Percentiles rank a stretch among this genome's conserved stretches.
Evolutionary conservation across 495 filamentous ascomycete genomes (phyloP).

Genomic region (Cercophora scortea): DNA sequence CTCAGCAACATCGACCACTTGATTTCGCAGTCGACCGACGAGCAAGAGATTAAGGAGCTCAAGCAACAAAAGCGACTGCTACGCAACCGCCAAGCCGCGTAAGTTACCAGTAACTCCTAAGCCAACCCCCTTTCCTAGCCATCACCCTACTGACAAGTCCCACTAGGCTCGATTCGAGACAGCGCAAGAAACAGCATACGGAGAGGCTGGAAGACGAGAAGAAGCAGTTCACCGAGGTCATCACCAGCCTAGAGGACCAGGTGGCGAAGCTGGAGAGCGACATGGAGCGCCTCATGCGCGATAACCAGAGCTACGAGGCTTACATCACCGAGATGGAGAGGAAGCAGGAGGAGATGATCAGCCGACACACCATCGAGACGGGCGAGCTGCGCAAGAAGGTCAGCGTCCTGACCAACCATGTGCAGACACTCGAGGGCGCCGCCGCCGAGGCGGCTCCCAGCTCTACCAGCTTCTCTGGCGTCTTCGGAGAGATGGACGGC

Average conservation of each 20-base stretch:
- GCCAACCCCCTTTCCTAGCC: conserved; percentile 9
- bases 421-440: conserved; percentile 69
- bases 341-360: conserved; percentile 89
- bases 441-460: conserved; percentile 47
- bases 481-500: conserved; percentile 74
- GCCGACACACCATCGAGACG: conserved; percentile 84
- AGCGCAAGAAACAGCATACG: conserved; percentile 98
- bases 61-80: conserved; percentile 97
- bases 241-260: conserved; percentile 74
- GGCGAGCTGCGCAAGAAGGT: conserved; percentile 95
- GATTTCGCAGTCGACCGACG: conserved; percentile 80
- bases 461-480: conserved; percentile 55
- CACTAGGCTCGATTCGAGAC: conserved; percentile 81
- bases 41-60: conserved; percentile 93
- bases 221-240: conserved; percentile 71
- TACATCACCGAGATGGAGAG: conserved; percentile 69
- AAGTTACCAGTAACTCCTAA: conserved; percentile 37
- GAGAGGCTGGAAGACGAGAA: conserved; percentile 96
- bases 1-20: conserved; percentile 91
- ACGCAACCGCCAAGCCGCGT: conserved; percentile 94
- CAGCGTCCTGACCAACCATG: conserved; percentile 75
- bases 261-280: conserved; percentile 59
- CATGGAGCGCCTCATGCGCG: conserved; percentile 55
- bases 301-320: conserved; percentile 64
- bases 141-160: no score